These are phyloP conservation scores for Babjeviella inositovora DNA, from an alignment of 805 yeast genomes.

Conservation along the genomic window DNA sequence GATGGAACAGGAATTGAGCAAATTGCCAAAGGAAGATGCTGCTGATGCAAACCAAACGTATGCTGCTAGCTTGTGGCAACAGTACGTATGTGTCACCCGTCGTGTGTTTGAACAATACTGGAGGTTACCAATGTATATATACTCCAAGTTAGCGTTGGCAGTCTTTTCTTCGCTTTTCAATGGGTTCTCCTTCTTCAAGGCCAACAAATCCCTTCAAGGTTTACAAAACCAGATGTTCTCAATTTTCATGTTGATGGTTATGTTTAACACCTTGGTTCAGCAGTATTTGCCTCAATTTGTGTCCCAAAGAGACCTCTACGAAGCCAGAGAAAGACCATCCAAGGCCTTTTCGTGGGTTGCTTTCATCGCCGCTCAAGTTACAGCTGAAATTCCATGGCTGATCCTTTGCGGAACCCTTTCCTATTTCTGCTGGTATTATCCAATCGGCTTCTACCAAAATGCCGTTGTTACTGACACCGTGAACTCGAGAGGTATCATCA, in stretches of 20 bases:
- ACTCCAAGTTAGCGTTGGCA: conserved; percentile 16
- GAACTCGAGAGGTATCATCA: conserved; percentile 5
- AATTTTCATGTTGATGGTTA: conserved; percentile 48
- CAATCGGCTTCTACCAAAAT: conserved; percentile 48
- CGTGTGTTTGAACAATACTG: conserved; percentile 13
- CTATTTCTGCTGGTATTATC: conserved; percentile 56
- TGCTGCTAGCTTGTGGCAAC: no score
- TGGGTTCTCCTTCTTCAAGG: conserved; percentile 22
- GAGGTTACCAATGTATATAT: conserved; percentile 21
- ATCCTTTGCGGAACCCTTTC: conserved; percentile 43
- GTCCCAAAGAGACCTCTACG: conserved; percentile 48
- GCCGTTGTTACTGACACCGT: conserved; percentile 28
- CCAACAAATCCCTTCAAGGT: conserved; percentile 24
- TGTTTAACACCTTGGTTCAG: conserved; percentile 38
- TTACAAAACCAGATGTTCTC: conserved; percentile 76
- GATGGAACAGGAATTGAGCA: conserved; percentile 46
- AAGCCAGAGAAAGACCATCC: conserved; percentile 61
- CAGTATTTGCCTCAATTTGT: conserved; percentile 52
- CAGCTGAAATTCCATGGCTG: conserved; percentile 57
- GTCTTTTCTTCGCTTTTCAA: conserved; percentile 17
- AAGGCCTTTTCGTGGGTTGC: conserved; percentile 55
- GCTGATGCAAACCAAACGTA: conserved; percentile 17
- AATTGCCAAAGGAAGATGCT: conserved; percentile 12
- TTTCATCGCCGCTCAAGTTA: conserved; percentile 42
- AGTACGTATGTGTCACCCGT: conserved; percentile 9